These are phyloP conservation scores for Phlyctochytrium planicorne DNA, from an alignment of 192 early-diverging fungal species.

Conservation along the genomic window DNA sequence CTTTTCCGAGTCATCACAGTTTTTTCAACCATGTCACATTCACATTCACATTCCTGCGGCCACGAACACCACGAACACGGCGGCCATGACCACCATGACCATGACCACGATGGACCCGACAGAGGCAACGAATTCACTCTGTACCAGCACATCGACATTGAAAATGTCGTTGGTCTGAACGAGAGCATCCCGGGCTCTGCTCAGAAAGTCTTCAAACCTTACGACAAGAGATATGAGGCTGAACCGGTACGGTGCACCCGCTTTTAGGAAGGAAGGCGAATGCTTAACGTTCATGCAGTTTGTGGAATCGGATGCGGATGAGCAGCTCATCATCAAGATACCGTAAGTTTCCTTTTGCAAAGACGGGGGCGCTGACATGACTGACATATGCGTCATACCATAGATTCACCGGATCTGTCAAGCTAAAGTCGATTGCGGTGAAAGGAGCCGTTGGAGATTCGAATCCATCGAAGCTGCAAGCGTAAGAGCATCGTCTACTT, in stretches of 20 bases:
- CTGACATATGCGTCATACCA: slow-evolving; percentile 12
- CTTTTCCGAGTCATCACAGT: too few relatives aligned
- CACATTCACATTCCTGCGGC: slow-evolving; percentile 50
- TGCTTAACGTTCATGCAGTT: slow-evolving; percentile 32
- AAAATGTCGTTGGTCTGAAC: slow-evolving; percentile 80
- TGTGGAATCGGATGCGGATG: slow-evolving; percentile 84
- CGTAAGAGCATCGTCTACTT: slow-evolving; percentile 47
- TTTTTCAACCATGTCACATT: slow-evolving; percentile 49
- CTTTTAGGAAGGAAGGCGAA: neutral
- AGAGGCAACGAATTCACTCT: slow-evolving; percentile 51
- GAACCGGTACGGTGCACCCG: slow-evolving; percentile 46
- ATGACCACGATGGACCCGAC: slow-evolving; percentile 57
- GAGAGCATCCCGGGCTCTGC: slow-evolving; percentile 64
- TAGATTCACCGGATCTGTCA: slow-evolving; percentile 85
- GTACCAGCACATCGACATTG: slow-evolving; percentile 75
- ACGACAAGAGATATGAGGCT: slow-evolving; percentile 75
- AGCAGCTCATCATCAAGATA: slow-evolving; percentile 84
- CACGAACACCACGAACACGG: slow-evolving; percentile 71
- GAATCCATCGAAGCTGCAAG: slow-evolving; percentile 72
- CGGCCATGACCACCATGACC: slow-evolving; percentile 53
- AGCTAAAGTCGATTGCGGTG: slow-evolving; percentile 86
- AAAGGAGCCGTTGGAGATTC: slow-evolving; percentile 59
- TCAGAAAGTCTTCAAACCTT: slow-evolving; percentile 80
- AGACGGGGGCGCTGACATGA: too few relatives aligned
- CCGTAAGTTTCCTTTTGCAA: slow-evolving; percentile 59